Conservation (phyloP, 495 filamentous ascomycete genomes). For the Trichoderma gamsii region DNA sequence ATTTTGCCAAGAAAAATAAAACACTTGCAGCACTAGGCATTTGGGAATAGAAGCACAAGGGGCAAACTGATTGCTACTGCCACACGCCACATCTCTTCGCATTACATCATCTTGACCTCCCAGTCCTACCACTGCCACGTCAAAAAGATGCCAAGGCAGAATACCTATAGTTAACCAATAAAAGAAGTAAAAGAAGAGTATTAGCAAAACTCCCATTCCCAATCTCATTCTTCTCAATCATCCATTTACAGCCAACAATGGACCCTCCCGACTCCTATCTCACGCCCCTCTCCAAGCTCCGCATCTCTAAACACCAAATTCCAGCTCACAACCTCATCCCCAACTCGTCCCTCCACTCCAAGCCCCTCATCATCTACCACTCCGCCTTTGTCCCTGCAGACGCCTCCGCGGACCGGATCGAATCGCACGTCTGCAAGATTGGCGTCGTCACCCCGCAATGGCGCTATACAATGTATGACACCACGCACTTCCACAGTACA, state of each 20-base stretch:
- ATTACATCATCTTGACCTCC: slow-evolving; percentile 6
- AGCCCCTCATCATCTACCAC: slow-evolving; percentile 54
- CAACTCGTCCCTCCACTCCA: slow-evolving; percentile 58
- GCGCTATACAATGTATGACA: slow-evolving; percentile 60
- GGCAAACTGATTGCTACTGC: no score
- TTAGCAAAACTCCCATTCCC: neutral
- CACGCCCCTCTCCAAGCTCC: slow-evolving; percentile 43
- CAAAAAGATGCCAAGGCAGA: no score
- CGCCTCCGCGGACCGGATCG: slow-evolving; percentile 38
- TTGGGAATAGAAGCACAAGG: no score
- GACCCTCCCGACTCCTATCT: slow-evolving; percentile 22
- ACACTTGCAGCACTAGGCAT: no score
- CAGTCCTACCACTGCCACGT: neutral
- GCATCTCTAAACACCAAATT: slow-evolving; percentile 53
- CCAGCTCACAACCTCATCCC: slow-evolving; percentile 51
- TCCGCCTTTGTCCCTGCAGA: slow-evolving; percentile 41
- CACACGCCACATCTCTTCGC: neutral
- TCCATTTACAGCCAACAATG: neutral
- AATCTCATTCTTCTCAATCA: neutral
- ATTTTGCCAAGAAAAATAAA: no score
- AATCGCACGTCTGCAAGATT: slow-evolving; percentile 44
- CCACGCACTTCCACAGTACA: slow-evolving; percentile 60
- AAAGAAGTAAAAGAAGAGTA: no score
- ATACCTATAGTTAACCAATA: no score
- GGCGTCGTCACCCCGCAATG: slow-evolving; percentile 58